Evolutionary conservation across 768 basidiomycete species (phyloP).

Genomic region (Trametes cinnabarina): DNA sequence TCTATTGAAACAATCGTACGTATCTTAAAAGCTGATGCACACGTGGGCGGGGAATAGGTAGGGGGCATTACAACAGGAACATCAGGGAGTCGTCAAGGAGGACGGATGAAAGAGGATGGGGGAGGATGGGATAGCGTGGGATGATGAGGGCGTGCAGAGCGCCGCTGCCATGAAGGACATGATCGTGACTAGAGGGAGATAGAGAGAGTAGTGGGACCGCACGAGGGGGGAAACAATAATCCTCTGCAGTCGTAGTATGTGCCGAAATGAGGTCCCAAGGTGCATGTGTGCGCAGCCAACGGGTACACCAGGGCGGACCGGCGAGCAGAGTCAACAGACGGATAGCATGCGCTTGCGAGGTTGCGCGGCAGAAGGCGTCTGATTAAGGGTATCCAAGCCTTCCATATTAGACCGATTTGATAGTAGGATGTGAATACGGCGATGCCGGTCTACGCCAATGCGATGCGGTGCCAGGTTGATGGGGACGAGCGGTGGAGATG

Average conservation of each 20-base stretch:
- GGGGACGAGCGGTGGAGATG: no score
- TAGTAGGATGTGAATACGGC: background rate
- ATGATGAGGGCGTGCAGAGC: background rate
- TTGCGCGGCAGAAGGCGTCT: conserved; percentile 3
- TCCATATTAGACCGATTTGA: background rate
- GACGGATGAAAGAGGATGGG: no score
- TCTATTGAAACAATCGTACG: conserved; percentile 9
- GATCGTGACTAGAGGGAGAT: background rate
- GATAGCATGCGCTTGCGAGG: background rate
- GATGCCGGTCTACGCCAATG: background rate
- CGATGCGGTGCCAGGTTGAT: background rate
- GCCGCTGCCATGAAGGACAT: background rate
- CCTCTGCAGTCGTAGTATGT: background rate
- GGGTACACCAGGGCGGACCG: background rate
- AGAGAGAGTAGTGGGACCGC: background rate
- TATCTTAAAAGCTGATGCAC: background rate
- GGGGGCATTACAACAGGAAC: background rate
- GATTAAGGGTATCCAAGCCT: conserved; percentile 15
- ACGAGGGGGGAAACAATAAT: background rate
- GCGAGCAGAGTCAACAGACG: background rate
- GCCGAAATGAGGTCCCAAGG: background rate
- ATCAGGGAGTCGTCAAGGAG: conserved; percentile 6
- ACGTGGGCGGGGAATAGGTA: background rate
- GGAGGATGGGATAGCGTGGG: background rate
- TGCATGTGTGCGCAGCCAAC: background rate